Evolutionary conservation across 2,329 filamentous ascomycete species (phyloP).

Genomic region (Fusarium sp.): DNA sequence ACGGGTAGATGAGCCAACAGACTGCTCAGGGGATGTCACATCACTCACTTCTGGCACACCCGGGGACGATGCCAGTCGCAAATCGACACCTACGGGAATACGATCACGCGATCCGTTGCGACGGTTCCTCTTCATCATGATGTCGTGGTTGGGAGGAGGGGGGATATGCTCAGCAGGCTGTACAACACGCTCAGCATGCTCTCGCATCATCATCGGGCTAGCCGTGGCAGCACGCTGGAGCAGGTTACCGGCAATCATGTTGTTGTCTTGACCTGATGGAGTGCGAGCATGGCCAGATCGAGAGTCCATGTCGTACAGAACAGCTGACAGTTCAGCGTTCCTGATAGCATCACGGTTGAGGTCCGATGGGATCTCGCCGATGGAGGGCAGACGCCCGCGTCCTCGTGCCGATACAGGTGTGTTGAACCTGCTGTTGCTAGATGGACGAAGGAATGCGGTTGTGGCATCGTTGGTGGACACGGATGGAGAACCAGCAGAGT

Average conservation of each 20-base stretch:
- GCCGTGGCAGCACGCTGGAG: conserved; percentile 72
- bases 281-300: conserved; percentile 49
- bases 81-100: conserved; percentile 72
- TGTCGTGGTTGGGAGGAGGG: conserved; percentile 66
- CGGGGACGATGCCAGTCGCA: conserved; percentile 70
- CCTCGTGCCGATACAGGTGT: conserved; percentile 70
- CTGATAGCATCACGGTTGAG: conserved; percentile 46
- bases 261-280: conserved; percentile 54
- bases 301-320: conserved; percentile 40
- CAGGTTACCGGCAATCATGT: conserved; percentile 54
- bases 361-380: conserved; percentile 65
- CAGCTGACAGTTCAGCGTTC: conserved; percentile 34
- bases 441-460: conserved; percentile 72
- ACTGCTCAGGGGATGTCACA: conserved; percentile 65
- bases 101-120: conserved; percentile 78
- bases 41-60: conserved; percentile 61
- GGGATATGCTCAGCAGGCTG: conserved; percentile 46
- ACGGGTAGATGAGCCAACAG: conserved; percentile 60
- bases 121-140: conserved; percentile 66
- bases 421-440: conserved; percentile 72
- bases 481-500: conserved; percentile 71
- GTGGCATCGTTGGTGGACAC: conserved; percentile 63
- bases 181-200: conserved; percentile 52
- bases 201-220: conserved; percentile 69
- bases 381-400: conserved; percentile 75